A percentile compares a stretch with the other conserved stretches of the same genome.
Evolutionary conservation across 208 protist genomes (phyloP).

Genomic region (Vickermania ingenoplastis): DNA sequence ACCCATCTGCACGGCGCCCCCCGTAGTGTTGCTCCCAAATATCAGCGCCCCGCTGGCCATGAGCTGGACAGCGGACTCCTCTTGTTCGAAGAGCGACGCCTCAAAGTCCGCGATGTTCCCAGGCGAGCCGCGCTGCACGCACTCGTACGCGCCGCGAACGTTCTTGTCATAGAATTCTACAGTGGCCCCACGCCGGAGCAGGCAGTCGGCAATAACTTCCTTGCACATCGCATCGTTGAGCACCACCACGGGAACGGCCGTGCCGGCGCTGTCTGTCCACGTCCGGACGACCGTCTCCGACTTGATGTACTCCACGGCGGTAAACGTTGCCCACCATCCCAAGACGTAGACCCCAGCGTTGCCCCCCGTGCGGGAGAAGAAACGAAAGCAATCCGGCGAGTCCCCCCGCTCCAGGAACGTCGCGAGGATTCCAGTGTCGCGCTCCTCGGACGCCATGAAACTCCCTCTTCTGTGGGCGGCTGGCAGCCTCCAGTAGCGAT

Average conservation of each 20-base stretch:
- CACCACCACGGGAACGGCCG: slow-evolving; percentile 39
- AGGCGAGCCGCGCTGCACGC: slow-evolving; percentile 78
- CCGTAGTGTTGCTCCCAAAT: slow-evolving; percentile 12
- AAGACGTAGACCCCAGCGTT: slow-evolving; percentile 65
- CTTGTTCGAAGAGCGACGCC: slow-evolving; percentile 77
- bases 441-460: no score
- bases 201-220: slow-evolving; percentile 80
- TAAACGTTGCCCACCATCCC: slow-evolving; percentile 63
- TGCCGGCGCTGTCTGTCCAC: slow-evolving; percentile 22
- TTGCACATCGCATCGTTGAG: slow-evolving; percentile 79
- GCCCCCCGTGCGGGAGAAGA: slow-evolving; percentile 53
- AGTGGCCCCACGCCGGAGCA: slow-evolving; percentile 59
- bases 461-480: no score
- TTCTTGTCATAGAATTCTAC: slow-evolving; percentile 76
- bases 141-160: slow-evolving; percentile 38
- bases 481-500: no score
- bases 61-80: slow-evolving; percentile 82
- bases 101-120: slow-evolving; percentile 88
- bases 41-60: slow-evolving; percentile 61
- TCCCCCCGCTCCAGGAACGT: slow-evolving; percentile 54
- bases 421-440: slow-evolving; percentile 47
- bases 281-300: slow-evolving; percentile 70
- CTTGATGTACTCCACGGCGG: slow-evolving; percentile 82
- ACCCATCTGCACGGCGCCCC: slow-evolving; percentile 35
- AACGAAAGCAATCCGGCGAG: slow-evolving; percentile 52